These are phyloP conservation scores for Dacryopinax spathularia DNA, from an alignment of 768 basidiomycete species.

Conservation along the genomic window DNA sequence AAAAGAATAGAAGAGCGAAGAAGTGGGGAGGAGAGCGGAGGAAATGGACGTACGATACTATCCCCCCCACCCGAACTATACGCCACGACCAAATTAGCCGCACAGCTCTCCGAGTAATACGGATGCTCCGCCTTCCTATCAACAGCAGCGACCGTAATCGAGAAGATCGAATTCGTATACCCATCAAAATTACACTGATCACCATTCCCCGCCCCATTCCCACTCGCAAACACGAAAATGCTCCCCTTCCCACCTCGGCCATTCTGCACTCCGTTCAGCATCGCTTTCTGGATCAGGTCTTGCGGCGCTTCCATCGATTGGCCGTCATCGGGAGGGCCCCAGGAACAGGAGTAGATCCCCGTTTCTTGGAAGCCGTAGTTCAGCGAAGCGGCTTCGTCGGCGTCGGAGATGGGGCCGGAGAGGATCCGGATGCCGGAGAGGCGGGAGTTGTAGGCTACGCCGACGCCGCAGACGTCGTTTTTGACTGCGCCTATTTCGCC, in stretches of 20 bases:
- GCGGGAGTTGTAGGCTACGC: constrained; percentile 81
- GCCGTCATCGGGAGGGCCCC: constrained; percentile 96
- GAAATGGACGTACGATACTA: constrained; percentile 56
- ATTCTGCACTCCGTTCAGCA: constrained; percentile 83
- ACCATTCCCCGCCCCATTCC: constrained; percentile 78
- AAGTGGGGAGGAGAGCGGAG: too few relatives aligned
- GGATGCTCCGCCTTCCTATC: constrained; percentile 90
- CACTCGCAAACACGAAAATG: constrained; percentile 92
- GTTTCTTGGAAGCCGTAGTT: constrained; percentile 89
- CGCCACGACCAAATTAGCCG: constrained; percentile 92
- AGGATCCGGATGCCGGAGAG: constrained; percentile 92
- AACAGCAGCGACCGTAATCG: constrained; percentile 88
- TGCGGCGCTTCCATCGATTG: constrained; percentile 86
- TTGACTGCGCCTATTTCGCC: constrained; percentile 89
- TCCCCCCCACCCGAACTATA: constrained; percentile 91
- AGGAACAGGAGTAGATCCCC: constrained; percentile 89
- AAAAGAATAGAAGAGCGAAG: too few relatives aligned
- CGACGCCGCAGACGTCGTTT: constrained; percentile 87
- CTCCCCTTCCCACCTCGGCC: constrained; percentile 84
- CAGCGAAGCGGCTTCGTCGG: constrained; percentile 86
- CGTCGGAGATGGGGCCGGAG: constrained; percentile 85
- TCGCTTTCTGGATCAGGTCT: constrained; percentile 81
- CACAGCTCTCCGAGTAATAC: constrained; percentile 93
- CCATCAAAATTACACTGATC: constrained; percentile 99
- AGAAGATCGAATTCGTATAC: constrained; percentile 95